Percentiles rank a stretch among this genome's conserved stretches.
These are phyloP conservation scores for Fusarium xyrophilum DNA, from an alignment of 2,329 filamentous ascomycete genomes.

Conservation along the genomic window DNA sequence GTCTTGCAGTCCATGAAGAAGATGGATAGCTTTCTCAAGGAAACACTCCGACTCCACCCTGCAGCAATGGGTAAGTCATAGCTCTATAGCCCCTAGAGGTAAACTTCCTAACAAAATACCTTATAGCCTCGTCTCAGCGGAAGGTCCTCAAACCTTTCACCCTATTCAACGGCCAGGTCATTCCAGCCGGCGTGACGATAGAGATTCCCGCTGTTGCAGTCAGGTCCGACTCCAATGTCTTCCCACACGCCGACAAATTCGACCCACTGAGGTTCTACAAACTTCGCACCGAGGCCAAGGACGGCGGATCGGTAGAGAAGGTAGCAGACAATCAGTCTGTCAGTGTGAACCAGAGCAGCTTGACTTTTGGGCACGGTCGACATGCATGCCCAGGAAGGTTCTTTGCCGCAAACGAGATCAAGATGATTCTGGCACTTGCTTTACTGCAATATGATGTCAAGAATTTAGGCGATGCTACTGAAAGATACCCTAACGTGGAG, in stretches of 20 bases:
- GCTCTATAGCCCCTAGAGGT: rapidly evolving
- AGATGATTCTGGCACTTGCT: background rate
- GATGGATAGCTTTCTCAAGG: constrained; percentile 6
- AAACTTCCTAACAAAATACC: rapidly evolving
- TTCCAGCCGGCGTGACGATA: background rate
- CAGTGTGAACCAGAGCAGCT: background rate
- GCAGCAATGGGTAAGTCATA: background rate
- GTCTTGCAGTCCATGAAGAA: background rate
- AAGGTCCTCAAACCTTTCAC: background rate
- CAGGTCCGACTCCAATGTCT: background rate
- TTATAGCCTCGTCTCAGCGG: background rate
- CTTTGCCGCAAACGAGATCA: background rate
- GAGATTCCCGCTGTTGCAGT: background rate
- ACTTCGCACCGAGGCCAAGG: background rate
- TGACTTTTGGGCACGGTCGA: background rate
- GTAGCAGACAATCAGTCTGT: background rate
- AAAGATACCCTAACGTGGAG: background rate
- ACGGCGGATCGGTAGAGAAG: background rate
- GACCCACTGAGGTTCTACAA: background rate
- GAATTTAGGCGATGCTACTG: rapidly evolving
- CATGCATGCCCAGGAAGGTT: background rate
- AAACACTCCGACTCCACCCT: background rate
- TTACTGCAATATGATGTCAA: background rate
- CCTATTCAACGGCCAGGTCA: background rate
- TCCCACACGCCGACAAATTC: background rate